Percentiles rank a stretch among this genome's conserved stretches.
phyloP scores from a whole-genome alignment of 2,329 filamentous ascomycete genomes.

The Penicillium brasilianum region DNA sequence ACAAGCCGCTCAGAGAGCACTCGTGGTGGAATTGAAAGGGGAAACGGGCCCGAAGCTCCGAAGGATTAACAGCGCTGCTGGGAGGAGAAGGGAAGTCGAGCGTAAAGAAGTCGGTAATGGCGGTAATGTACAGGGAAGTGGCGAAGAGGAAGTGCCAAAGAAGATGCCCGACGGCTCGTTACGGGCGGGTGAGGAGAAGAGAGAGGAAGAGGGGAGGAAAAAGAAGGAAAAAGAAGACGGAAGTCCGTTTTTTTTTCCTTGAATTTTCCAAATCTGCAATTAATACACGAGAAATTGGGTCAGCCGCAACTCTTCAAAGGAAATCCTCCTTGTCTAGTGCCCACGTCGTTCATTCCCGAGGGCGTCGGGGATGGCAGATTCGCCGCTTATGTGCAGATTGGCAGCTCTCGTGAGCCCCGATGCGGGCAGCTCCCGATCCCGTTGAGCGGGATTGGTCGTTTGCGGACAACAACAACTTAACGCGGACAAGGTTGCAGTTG shows the following conservation, averaged over 20 bases:
- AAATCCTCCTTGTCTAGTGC: background rate
- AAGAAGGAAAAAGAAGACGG: conserved; percentile 5
- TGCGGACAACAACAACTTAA: conserved; percentile 2
- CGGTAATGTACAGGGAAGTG: conserved; percentile 29
- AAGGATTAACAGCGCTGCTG: conserved; percentile 27
- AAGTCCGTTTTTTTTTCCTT: background rate
- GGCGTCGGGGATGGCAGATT: background rate
- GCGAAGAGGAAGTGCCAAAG: conserved; percentile 15
- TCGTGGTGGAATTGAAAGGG: background rate
- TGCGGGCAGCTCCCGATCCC: conserved; percentile 9
- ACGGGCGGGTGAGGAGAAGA: conserved; percentile 13
- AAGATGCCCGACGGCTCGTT: conserved; percentile 14
- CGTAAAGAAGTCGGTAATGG: background rate
- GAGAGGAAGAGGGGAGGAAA: conserved; percentile 1
- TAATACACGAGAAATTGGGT: background rate
- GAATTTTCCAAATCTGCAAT: background rate
- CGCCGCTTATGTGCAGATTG: conserved; percentile 8
- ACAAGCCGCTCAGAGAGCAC: background rate
- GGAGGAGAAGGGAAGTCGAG: conserved; percentile 6
- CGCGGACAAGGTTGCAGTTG: background rate
- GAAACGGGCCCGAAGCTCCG: background rate
- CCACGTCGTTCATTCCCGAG: background rate
- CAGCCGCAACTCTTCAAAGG: background rate
- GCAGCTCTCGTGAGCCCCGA: background rate
- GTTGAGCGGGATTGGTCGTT: background rate